Evolutionary conservation across 2,329 filamentous ascomycete species (phyloP).

Genomic region (Apiospora koreana): DNA sequence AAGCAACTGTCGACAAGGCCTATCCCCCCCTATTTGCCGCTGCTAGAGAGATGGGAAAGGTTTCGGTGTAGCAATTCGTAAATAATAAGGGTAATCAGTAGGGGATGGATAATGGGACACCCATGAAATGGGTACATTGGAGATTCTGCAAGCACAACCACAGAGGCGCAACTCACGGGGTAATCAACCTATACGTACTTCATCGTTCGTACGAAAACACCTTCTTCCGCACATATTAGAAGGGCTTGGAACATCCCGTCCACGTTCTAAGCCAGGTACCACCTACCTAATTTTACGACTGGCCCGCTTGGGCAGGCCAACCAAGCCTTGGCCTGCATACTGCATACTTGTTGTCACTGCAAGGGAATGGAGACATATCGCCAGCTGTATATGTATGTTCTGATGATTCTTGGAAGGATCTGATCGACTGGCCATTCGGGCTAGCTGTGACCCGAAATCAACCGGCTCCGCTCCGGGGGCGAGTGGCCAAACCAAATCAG

Average conservation of each 20-base stretch:
- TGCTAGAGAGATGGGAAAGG: not conserved
- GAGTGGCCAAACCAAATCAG: not conserved
- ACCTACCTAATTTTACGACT: not conserved
- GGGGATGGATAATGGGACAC: not conserved
- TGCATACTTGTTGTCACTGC: conserved; percentile 4
- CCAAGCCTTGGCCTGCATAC: not conserved
- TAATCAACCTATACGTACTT: not conserved
- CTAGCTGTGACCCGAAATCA: not conserved
- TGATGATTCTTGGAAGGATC: not conserved
- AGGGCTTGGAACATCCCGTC: not conserved
- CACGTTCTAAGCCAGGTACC: not conserved
- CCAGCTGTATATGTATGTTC: not conserved
- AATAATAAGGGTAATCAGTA: not conserved
- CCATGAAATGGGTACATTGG: not conserved
- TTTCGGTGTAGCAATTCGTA: not conserved
- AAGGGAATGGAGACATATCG: not conserved
- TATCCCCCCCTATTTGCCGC: not conserved
- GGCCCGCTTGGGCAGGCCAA: conserved; percentile 1
- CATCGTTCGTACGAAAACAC: not conserved
- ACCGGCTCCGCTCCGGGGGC: not conserved
- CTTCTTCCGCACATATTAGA: not conserved
- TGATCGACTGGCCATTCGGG: not conserved
- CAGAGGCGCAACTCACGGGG: not conserved
- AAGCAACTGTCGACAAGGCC: not conserved
- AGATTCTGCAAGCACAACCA: not conserved